A percentile compares a stretch with the other conserved stretches of the same genome.
Conservation (phyloP, 768 basidiomycete genomes). For the Termitomyces sp. region DNA sequence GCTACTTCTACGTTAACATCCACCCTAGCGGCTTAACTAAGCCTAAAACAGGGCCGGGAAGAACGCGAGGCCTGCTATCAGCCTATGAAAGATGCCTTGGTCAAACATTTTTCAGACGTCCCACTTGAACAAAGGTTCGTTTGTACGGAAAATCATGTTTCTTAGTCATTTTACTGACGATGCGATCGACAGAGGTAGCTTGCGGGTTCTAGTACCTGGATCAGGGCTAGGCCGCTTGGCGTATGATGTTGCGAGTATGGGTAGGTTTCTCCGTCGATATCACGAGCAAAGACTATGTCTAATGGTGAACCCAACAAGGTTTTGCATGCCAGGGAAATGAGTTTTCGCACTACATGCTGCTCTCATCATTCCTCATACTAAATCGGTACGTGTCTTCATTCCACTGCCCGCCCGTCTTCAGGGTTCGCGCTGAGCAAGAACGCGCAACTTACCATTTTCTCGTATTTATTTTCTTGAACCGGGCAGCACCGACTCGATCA, state of each 20-base stretch:
- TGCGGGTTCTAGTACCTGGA: conserved; percentile 85
- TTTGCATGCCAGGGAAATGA: conserved; percentile 94
- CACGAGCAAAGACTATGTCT: neutral
- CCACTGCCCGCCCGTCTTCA: neutral
- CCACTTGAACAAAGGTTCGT: conserved; percentile 51
- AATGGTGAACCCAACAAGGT: conserved; percentile 39
- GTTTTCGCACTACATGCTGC: conserved; percentile 93
- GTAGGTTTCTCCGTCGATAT: conserved; percentile 34
- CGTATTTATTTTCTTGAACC: neutral
- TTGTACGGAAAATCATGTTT: conserved; percentile 6
- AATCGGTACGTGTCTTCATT: conserved; percentile 57
- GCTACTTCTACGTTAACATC: neutral
- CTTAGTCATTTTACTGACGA: neutral
- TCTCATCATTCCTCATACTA: conserved; percentile 83
- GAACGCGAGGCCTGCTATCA: conserved; percentile 81
- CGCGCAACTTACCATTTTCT: no score
- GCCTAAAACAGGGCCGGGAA: conserved; percentile 51
- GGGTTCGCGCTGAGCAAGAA: neutral
- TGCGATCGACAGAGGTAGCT: conserved; percentile 35
- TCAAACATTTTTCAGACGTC: conserved; percentile 58
- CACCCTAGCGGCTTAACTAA: neutral
- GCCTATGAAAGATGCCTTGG: conserved; percentile 77
- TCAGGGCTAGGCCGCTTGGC: conserved; percentile 87
- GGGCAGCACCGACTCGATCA: conserved; percentile 59
- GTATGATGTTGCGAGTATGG: conserved; percentile 81